These are phyloP conservation scores for Oldenlandia corymbosa DNA, from an alignment of 257 asterid genomes.

Conservation along the genomic window DNA sequence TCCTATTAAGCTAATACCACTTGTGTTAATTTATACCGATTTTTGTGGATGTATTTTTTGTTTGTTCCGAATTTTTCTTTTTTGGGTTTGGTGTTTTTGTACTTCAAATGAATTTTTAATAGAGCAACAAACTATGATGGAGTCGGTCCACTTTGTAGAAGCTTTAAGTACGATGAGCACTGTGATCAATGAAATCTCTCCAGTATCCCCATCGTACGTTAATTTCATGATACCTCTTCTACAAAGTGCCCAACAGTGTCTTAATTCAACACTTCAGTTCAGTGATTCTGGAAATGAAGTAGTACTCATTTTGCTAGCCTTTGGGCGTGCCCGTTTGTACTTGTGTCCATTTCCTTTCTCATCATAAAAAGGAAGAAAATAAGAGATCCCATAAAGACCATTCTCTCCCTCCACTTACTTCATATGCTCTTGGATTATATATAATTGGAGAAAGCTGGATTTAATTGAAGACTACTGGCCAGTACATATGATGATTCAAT, in stretches of 20 bases:
- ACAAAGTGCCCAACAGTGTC: background rate
- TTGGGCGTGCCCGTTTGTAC: background rate
- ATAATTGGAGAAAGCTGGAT: no score
- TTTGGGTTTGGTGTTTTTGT: background rate
- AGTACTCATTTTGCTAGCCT: background rate
- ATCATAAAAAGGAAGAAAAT: no score
- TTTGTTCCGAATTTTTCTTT: background rate
- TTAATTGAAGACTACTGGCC: no score
- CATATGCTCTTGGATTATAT: no score
- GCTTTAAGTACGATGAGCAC: slow-evolving; percentile 2
- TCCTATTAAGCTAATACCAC: background rate
- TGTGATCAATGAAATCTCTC: background rate
- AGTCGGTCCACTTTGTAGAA: slow-evolving; percentile 3
- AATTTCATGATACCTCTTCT: background rate
- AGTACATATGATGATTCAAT: no score
- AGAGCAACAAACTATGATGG: slow-evolving; percentile 14
- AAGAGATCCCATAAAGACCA: no score
- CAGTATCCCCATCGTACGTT: background rate
- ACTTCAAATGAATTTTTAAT: background rate
- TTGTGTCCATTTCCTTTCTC: background rate
- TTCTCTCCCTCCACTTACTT: no score
- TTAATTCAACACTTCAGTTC: background rate
- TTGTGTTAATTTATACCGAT: background rate
- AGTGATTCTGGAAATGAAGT: background rate
- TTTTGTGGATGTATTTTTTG: background rate